These are phyloP conservation scores for Candida maltosa DNA, from an alignment of 805 yeast species.

Conservation along the genomic window DNA sequence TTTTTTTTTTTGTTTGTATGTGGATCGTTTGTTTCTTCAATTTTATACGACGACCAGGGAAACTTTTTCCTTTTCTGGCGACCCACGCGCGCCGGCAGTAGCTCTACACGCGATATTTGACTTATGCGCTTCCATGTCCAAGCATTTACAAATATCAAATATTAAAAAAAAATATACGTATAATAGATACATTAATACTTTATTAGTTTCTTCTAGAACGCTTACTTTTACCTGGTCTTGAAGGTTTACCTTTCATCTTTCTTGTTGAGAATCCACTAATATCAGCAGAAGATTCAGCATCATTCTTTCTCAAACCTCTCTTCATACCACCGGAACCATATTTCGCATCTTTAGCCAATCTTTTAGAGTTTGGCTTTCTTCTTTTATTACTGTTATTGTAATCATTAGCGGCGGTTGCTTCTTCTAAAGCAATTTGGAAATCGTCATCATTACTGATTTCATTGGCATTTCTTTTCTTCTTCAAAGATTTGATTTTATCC, in stretches of 20 bases:
- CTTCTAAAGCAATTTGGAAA: conserved; percentile 90
- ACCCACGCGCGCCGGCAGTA: too few relatives aligned
- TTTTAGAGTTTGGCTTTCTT: conserved; percentile 57
- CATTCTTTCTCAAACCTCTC: conserved; percentile 69
- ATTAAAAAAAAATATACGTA: too few relatives aligned
- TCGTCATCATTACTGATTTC: conserved; percentile 68
- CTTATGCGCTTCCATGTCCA: too few relatives aligned
- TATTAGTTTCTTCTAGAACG: conserved; percentile 24
- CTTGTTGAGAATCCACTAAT: conserved; percentile 53
- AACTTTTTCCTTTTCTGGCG: too few relatives aligned
- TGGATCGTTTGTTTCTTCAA: too few relatives aligned
- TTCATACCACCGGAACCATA: conserved; percentile 80
- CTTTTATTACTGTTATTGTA: conserved; percentile 43
- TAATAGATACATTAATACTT: background rate
- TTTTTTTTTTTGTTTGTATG: too few relatives aligned
- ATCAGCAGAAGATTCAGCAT: conserved; percentile 68
- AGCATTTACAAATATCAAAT: too few relatives aligned
- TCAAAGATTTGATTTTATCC: conserved; percentile 86
- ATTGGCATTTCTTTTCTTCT: conserved; percentile 78
- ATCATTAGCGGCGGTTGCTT: conserved; percentile 52
- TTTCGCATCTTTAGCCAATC: conserved; percentile 68
- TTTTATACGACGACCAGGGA: too few relatives aligned
- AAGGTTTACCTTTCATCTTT: conserved; percentile 46
- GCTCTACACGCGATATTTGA: too few relatives aligned
- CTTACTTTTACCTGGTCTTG: conserved; percentile 43